Evolutionary conservation across 2,329 filamentous ascomycete genomes (phyloP).

Genomic region (Trichoderma brevicompactum): DNA sequence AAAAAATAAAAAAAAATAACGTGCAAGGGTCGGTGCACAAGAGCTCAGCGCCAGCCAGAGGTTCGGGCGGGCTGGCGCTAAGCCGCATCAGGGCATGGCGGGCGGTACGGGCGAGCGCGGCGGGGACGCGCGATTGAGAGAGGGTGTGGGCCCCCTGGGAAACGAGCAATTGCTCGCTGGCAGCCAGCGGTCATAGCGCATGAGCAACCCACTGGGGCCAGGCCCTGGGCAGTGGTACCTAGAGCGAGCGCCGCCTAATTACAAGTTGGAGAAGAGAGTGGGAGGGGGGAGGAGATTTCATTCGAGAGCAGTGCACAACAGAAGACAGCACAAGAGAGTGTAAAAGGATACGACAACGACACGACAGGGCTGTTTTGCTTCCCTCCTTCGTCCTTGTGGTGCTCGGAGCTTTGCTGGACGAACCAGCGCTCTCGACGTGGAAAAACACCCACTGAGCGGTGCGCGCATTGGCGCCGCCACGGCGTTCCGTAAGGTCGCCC

Average conservation of each 20-base stretch:
- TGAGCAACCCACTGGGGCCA: conserved; percentile 22
- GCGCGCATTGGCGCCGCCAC: not conserved
- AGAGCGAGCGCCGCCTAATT: not conserved
- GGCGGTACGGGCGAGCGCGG: conserved; percentile 23
- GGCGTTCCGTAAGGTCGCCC: not conserved
- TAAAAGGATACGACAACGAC: not conserved
- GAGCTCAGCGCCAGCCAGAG: conserved; percentile 17
- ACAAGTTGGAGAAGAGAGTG: not conserved
- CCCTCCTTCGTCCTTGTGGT: no score
- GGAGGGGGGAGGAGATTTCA: not conserved
- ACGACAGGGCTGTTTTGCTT: not conserved
- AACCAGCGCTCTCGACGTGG: no score
- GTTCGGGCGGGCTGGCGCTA: conserved; percentile 3
- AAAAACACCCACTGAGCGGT: not conserved
- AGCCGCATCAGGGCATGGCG: conserved; percentile 9
- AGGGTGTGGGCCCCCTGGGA: conserved; percentile 19
- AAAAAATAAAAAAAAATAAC: not conserved
- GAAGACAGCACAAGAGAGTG: not conserved
- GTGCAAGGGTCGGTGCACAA: conserved; percentile 18
- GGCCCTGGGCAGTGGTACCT: conserved; percentile 13
- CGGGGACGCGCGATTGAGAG: conserved; percentile 9
- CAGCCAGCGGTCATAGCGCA: conserved; percentile 10
- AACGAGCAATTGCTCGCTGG: conserved; percentile 13
- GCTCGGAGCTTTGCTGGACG: not conserved
- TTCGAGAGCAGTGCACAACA: not conserved